phyloP scores from a whole-genome alignment of 2,329 filamentous ascomycete genomes.

The Claviceps sp. region DNA sequence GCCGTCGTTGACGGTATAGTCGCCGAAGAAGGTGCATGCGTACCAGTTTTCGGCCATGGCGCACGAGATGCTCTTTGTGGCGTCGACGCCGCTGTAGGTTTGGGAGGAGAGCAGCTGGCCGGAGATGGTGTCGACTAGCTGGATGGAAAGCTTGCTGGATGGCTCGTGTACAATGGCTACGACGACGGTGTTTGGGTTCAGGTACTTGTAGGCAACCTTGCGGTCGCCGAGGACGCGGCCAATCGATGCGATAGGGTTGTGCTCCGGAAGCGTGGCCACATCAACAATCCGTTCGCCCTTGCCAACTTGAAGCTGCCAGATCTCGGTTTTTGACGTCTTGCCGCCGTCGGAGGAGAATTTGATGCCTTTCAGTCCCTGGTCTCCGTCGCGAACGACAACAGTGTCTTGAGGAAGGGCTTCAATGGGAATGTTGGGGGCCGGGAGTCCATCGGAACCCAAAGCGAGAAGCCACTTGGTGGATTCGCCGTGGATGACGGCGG shows the following conservation, averaged over 20 bases:
- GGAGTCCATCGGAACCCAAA: slow-evolving; percentile 35
- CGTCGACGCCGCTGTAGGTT: slow-evolving; percentile 61
- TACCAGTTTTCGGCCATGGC: slow-evolving; percentile 92
- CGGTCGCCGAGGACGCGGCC: slow-evolving; percentile 86
- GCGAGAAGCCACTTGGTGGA: slow-evolving; percentile 41
- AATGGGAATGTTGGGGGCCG: slow-evolving; percentile 29
- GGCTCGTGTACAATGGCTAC: slow-evolving; percentile 54
- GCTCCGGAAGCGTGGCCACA: slow-evolving; percentile 53
- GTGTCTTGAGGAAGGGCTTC: slow-evolving; percentile 36
- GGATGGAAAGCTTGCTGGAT: slow-evolving; percentile 50
- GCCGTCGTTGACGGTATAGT: slow-evolving; percentile 43
- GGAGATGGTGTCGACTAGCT: slow-evolving; percentile 75
- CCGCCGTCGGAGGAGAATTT: slow-evolving; percentile 32
- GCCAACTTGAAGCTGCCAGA: slow-evolving; percentile 64
- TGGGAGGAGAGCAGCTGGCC: slow-evolving; percentile 65
- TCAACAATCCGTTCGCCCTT: slow-evolving; percentile 53
- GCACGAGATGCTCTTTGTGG: slow-evolving; percentile 58
- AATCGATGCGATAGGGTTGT: slow-evolving; percentile 88
- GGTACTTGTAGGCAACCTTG: slow-evolving; percentile 92
- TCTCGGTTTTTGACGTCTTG: slow-evolving; percentile 29
- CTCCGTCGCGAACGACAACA: slow-evolving; percentile 37
- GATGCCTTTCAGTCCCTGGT: slow-evolving; percentile 40
- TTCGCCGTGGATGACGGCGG: slow-evolving; percentile 38
- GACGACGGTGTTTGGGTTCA: slow-evolving; percentile 76
- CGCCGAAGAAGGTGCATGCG: slow-evolving; percentile 63